phyloP scores from a whole-genome alignment of 192 early-diverging fungal species.

The Entophlyctis luteolus region DNA sequence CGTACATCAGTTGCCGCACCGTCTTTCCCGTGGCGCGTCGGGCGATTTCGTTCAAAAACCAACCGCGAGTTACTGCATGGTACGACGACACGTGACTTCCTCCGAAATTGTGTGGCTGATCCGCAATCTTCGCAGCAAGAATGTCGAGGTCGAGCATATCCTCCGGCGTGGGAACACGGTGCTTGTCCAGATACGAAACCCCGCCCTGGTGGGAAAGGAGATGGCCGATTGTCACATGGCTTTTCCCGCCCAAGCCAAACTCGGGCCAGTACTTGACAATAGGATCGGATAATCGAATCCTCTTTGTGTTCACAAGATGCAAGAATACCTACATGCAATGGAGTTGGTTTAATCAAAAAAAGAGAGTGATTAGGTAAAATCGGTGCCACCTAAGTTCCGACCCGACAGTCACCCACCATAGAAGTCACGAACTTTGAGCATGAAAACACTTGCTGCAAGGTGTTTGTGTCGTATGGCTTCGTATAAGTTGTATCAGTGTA shows the following conservation, averaged over 20 bases:
- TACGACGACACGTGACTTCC: constrained; percentile 52
- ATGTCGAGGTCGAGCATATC: constrained; percentile 49
- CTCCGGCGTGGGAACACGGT: constrained; percentile 37
- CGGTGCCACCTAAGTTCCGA: too few species aligned
- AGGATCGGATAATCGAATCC: constrained; percentile 44
- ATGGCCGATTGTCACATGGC: constrained; percentile 58
- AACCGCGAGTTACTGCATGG: constrained; percentile 63
- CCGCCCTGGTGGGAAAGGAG: constrained; percentile 65
- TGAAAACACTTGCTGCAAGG: constrained; percentile 65
- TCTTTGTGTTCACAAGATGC: constrained; percentile 54
- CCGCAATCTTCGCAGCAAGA: constrained; percentile 48
- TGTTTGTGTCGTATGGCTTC: constrained; percentile 47
- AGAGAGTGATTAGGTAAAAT: too few species aligned
- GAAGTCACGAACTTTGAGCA: constrained; percentile 56
- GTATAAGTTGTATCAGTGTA: constrained; percentile 39
- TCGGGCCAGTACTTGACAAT: constrained; percentile 70
- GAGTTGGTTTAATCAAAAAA: too few species aligned
- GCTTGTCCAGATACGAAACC: constrained; percentile 58
- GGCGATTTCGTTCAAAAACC: constrained; percentile 72
- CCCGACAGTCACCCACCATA: too few species aligned
- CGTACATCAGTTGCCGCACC: constrained; percentile 52
- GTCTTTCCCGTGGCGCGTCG: constrained; percentile 58
- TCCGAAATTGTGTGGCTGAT: constrained; percentile 63
- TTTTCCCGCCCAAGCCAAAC: constrained; percentile 66
- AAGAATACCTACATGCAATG: constrained; percentile 40